Base-by-base conservation (phyloP, 164 flowering plant species). In the Dillenia turbinata region DNA sequence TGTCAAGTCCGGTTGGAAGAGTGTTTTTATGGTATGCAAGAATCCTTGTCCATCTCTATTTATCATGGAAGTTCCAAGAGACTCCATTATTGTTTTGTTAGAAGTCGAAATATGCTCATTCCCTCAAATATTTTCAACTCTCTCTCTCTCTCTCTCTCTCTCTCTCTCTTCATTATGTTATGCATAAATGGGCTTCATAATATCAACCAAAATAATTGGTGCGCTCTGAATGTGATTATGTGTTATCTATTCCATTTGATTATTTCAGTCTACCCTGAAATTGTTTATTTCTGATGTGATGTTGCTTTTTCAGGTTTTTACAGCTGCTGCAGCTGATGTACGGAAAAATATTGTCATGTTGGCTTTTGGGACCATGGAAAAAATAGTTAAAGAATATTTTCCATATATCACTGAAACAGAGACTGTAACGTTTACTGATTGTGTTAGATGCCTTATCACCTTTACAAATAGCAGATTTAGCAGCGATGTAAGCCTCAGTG, bases 1-100 rank as follows among this genome's bases (percentile, higher is more conserved):
- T 81, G 92, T 95, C 74, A 95, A 95, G 77, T 95, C 99, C 72
- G 99, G 99, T n/a, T 95, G 99, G 99, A 95, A 87, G 81, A 95
- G 98, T 75, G 97, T 95, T 64, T 90, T 95, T 71, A 81, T 78
- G 99, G 99, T 95, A 87, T 9, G 75, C 59, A 56, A 19, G 56
- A 52, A 9, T 68, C 54, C 47, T 4, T 33, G 40, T 33, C 40
- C 40, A 33, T 33, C 5, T 33, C 40, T 33, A 33, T 5, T 33
- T 33, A 33, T 33, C 40, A 33, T 33, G 40, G 40, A 33, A 24
- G 49, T 11, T 17, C 4, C 12, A 46, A 44, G 3, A 22, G 22
- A 12, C 58, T 45, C 0, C 22, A 14, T 61, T 44, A 10, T 22
- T 71, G 0, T 33, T 33, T 33, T 33, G 6, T 33, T 33, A 33